Conservation (phyloP, 495 filamentous ascomycete genomes). For the Hypoxylon intermedium region DNA sequence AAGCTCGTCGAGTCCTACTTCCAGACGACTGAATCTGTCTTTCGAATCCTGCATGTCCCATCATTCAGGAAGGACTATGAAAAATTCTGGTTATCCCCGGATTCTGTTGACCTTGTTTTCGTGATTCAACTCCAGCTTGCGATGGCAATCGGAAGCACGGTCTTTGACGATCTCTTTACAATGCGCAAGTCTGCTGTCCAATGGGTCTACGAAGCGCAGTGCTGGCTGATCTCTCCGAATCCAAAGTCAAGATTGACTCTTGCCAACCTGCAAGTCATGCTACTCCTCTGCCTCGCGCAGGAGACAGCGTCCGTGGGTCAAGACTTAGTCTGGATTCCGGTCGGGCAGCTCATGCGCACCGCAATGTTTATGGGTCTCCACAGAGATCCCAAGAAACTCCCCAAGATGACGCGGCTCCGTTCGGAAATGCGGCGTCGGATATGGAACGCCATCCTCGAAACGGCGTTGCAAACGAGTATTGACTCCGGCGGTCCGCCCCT, state of each 20-base stretch:
- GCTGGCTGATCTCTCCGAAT: slow-evolving; percentile 56
- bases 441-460: slow-evolving; percentile 61
- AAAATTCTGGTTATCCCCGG: slow-evolving; percentile 33
- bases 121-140: slow-evolving; percentile 61
- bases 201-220: slow-evolving; percentile 63
- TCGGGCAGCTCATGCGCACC: slow-evolving; percentile 22
- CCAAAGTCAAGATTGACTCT: slow-evolving; percentile 58
- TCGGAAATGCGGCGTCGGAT: slow-evolving; percentile 67
- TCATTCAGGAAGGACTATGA: slow-evolving; percentile 47
- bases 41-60: slow-evolving; percentile 55
- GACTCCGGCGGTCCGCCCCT: slow-evolving; percentile 62
- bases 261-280: slow-evolving; percentile 52
- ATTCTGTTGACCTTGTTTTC: slow-evolving; percentile 43
- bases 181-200: slow-evolving; percentile 55
- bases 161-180: slow-evolving; percentile 49
- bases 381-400: slow-evolving; percentile 36
- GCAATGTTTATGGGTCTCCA: slow-evolving; percentile 38
- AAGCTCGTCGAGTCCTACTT: slow-evolving; percentile 43
- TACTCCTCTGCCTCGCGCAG: slow-evolving; percentile 57
- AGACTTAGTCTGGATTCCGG: slow-evolving; percentile 46
- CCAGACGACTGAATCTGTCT: slow-evolving; percentile 39
- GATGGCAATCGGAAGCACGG: slow-evolving; percentile 57
- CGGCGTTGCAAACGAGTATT: slow-evolving; percentile 56
- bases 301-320: slow-evolving; percentile 55
- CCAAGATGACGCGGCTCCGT: slow-evolving; percentile 43